Base-by-base conservation (phyloP, 2,329 filamentous ascomycete species). In the Tolypocladium sp. region DNA sequence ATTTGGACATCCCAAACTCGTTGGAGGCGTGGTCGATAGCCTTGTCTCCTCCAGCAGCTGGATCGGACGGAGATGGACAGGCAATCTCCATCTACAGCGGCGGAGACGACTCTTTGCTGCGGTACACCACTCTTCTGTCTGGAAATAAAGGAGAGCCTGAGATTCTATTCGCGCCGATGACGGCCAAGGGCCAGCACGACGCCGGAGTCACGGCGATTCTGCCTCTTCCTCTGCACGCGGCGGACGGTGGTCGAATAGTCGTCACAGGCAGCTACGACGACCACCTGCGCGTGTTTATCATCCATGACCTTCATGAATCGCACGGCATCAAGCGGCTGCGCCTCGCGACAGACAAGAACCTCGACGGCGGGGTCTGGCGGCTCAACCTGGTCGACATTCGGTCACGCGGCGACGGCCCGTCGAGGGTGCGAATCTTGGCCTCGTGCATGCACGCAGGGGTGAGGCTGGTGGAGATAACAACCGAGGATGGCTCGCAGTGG, bases 181-280 rank as follows among this genome's bases (percentile, higher is more conserved):
- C 61, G 17, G 65, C 76, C 35, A 86, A 79, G 61, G 69, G 71
- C n/a, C 62, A 66, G 35, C 91, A 96, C 67, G 78, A 79, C n/a
- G 91, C 92, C 2, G 93, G 94, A 13, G 89, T 97, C 1, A 96
- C 92, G 0, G 85, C 91, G 2, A 94, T 97, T 58, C 73, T 97
- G 2, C 90, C 92, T 0, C 74, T 96, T 2, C 68, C 79, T 1
- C 25, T 76, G 2, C 66, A 71, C 1, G 64, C 69, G 0, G 64
- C 70, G 10, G 76, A 80, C 10, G 75, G 76, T 3, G 77, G 79
- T 1, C 77, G 79, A 4, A 68, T 94, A 5, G 72, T 96, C 2
- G 68, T 96, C 3, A 97, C 92, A 0, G 94, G 94, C 4, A 95
- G 91, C 69, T 99, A 97, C 68, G 94, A 97, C 67, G 92, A 97